phyloP scores from a whole-genome alignment of 2,329 filamentous ascomycete genomes.

The Cytospora paraplurivora region DNA sequence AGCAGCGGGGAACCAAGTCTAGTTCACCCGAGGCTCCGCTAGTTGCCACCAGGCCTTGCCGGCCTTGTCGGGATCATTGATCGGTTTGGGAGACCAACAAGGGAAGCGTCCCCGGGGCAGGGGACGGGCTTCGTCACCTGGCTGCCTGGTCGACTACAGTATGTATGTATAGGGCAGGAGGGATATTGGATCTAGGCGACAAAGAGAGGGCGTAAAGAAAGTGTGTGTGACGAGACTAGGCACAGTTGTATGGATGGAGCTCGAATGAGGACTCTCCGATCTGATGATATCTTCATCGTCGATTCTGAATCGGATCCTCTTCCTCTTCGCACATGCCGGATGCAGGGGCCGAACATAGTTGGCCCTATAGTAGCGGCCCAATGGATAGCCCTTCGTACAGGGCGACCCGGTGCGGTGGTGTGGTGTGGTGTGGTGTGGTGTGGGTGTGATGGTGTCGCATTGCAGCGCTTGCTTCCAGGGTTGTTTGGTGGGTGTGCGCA shows the following conservation, averaged over 20 bases:
- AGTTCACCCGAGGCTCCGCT: conserved; percentile 12
- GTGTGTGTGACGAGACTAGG: background rate
- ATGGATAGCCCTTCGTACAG: background rate
- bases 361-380: background rate
- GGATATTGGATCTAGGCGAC: background rate
- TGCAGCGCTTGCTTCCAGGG: background rate
- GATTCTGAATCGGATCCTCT: background rate
- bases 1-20: conserved; percentile 16
- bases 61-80: background rate
- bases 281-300: background rate
- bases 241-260: background rate
- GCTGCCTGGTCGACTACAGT: too few relatives aligned
- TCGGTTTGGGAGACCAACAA: background rate
- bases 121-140: background rate
- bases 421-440: background rate
- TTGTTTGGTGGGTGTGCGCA: background rate
- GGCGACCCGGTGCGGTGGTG: background rate
- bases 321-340: conserved; percentile 1
- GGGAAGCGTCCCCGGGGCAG: background rate
- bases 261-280: background rate
- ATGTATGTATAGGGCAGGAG: background rate
- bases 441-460: background rate
- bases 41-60: conserved; percentile 5
- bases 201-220: background rate
- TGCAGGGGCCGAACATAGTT: background rate